Percentiles rank a stretch among this genome's conserved stretches.
Evolutionary conservation across 2,329 filamentous ascomycete genomes (phyloP).

Genomic region (Arthrobotrys sinensis): DNA sequence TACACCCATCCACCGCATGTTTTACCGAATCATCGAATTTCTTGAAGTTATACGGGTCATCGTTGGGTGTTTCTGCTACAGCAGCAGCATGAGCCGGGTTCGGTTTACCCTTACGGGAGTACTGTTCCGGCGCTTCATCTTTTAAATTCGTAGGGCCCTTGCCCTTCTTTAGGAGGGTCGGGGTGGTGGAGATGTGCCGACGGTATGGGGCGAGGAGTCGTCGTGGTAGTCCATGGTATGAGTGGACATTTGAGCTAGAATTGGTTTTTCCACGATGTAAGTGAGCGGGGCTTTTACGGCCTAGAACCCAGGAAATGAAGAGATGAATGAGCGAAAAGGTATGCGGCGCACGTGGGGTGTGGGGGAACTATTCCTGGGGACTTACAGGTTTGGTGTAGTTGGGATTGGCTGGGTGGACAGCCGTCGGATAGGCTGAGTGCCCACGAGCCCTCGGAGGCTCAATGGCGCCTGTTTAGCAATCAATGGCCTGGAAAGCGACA

Average conservation of each 20-base stretch:
- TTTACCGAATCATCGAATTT: conserved; percentile 59
- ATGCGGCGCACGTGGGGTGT: conserved; percentile 17
- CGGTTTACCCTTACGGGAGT: conserved; percentile 42
- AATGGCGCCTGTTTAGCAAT: conserved; percentile 24
- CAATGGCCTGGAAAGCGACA: conserved; percentile 53
- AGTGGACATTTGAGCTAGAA: conserved; percentile 17
- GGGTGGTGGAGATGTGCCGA: conserved; percentile 37
- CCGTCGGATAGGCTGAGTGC: conserved; percentile 8
- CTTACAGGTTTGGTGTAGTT: conserved; percentile 20
- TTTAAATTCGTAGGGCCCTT: conserved; percentile 36
- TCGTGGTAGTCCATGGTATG: background rate
- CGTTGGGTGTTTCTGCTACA: conserved; percentile 24
- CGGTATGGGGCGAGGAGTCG: background rate
- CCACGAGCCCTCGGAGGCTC: conserved; percentile 23
- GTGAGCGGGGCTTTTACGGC: conserved; percentile 20
- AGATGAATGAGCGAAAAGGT: conserved; percentile 33
- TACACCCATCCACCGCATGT: conserved; percentile 46
- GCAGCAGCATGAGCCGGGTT: conserved; percentile 27
- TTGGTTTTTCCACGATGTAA: conserved; percentile 15
- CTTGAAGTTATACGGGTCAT: conserved; percentile 54
- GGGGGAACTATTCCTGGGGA: background rate
- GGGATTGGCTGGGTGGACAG: conserved; percentile 2
- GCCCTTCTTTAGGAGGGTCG: conserved; percentile 12
- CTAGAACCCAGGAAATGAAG: conserved; percentile 22
- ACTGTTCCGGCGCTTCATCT: conserved; percentile 42